Evolutionary conservation across 805 yeast genomes (phyloP).

Genomic region (Blastobotrys parvus): DNA sequence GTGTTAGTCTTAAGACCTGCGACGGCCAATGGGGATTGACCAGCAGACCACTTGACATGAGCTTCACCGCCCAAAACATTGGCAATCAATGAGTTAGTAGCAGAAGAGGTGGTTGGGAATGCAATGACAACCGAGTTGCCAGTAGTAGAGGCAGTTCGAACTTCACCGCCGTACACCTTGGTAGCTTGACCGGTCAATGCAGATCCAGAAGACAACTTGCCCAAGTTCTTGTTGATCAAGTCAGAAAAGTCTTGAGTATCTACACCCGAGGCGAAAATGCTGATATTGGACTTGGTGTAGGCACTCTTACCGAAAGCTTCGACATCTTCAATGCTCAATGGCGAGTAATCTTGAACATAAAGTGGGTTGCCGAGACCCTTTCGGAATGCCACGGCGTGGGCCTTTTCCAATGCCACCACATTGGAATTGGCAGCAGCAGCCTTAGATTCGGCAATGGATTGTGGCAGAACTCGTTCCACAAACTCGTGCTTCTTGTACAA

Average conservation of each 20-base stretch:
- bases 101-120: slow-evolving; percentile 55
- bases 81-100: slow-evolving; percentile 62
- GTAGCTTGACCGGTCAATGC: slow-evolving; percentile 37
- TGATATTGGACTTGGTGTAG: slow-evolving; percentile 63
- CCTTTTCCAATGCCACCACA: slow-evolving; percentile 62
- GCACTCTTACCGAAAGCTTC: slow-evolving; percentile 55
- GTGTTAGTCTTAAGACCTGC: slow-evolving; percentile 37
- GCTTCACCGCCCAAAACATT: slow-evolving; percentile 49
- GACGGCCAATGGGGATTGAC: slow-evolving; percentile 41
- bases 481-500: slow-evolving; percentile 78
- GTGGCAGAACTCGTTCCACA: slow-evolving; percentile 73
- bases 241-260: slow-evolving; percentile 57
- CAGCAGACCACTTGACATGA: slow-evolving; percentile 48
- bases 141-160: slow-evolving; percentile 51
- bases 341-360: slow-evolving; percentile 56
- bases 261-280: slow-evolving; percentile 67
- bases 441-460: slow-evolving; percentile 56
- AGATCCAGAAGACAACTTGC: slow-evolving; percentile 54
- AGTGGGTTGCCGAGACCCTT: slow-evolving; percentile 81
- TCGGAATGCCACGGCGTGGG: slow-evolving; percentile 78
- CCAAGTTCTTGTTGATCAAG: slow-evolving; percentile 53
- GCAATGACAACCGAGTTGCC: slow-evolving; percentile 71
- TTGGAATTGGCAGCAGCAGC: slow-evolving; percentile 37
- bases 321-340: slow-evolving; percentile 56
- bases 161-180: slow-evolving; percentile 52